These are phyloP conservation scores for Heteromeles arbutifolia DNA, from an alignment of 306 rosid species.

Conservation along the genomic window DNA sequence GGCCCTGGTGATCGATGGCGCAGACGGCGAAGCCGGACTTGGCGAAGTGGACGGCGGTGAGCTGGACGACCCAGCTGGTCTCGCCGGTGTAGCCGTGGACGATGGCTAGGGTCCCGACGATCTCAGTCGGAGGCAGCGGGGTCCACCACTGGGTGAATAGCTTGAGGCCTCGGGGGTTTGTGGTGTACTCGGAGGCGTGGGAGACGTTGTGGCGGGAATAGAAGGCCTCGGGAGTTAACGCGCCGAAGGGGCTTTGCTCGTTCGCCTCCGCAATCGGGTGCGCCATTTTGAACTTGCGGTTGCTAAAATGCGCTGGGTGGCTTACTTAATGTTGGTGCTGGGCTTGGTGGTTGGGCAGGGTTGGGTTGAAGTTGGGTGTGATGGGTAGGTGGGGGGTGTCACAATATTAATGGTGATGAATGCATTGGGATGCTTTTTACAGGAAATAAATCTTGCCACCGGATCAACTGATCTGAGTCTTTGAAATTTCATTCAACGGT, in stretches of 20 bases:
- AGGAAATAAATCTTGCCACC: too few relatives aligned
- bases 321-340: not conserved
- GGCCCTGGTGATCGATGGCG: constrained; percentile 96
- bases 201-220: constrained; percentile 68
- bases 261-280: constrained; percentile 83
- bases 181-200: constrained; percentile 63
- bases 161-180: constrained; percentile 63
- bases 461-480: too few relatives aligned
- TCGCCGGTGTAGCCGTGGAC: constrained; percentile 97
- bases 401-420: not conserved
- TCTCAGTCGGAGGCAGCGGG: constrained; percentile 53
- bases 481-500: too few relatives aligned
- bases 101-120: constrained; percentile 54
- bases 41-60: constrained; percentile 72
- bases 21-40: constrained; percentile 78
- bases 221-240: constrained; percentile 60
- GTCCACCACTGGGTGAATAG: constrained; percentile 94
- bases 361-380: not conserved
- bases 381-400: not conserved
- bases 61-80: constrained; percentile 91
- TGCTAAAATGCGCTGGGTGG: not conserved
- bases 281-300: constrained; percentile 31
- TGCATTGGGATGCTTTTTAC: not conserved
- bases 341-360: not conserved
- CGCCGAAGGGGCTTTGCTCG: constrained; percentile 72